Conservation (phyloP, 2,329 filamentous ascomycete species). For the Pseudonectria foliicola region DNA sequence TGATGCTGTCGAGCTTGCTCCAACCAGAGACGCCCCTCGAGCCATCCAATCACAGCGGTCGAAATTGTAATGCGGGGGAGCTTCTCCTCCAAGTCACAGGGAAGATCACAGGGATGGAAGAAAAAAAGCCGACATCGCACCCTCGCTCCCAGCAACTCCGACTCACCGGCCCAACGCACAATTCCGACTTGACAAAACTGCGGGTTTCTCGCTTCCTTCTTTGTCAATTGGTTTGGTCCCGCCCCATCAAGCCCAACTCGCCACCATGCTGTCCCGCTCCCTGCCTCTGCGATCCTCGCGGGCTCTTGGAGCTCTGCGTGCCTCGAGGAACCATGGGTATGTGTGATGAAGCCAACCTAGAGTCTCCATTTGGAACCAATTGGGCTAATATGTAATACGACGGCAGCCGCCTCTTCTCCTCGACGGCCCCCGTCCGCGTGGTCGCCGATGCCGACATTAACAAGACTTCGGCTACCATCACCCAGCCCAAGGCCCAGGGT, state of each 20-base stretch:
- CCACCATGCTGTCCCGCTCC: conserved; percentile 23
- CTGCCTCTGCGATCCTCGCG: conserved; percentile 19
- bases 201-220: conserved; percentile 6
- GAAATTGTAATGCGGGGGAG: conserved; percentile 25
- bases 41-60: conserved; percentile 9
- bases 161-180: conserved; percentile 1
- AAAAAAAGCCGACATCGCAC: conserved; percentile 24
- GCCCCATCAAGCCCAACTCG: no score
- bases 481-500: conserved; percentile 95
- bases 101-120: conserved; percentile 28
- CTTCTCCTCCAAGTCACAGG: conserved; percentile 23
- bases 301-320: conserved; percentile 20
- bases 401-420: conserved; percentile 43
- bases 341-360: conserved; percentile 6
- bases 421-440: conserved; percentile 39
- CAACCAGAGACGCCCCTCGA: neutral
- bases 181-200: neutral
- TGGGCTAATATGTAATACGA: no score
- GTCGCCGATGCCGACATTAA: conserved; percentile 58
- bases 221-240: no score
- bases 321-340: conserved; percentile 20
- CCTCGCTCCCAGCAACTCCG: conserved; percentile 3
- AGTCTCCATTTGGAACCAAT: no score
- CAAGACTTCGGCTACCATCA: conserved; percentile 76
- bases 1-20: neutral